These are phyloP conservation scores for Striga asiatica DNA, from an alignment of 257 asterid genomes.

Conservation along the genomic window DNA sequence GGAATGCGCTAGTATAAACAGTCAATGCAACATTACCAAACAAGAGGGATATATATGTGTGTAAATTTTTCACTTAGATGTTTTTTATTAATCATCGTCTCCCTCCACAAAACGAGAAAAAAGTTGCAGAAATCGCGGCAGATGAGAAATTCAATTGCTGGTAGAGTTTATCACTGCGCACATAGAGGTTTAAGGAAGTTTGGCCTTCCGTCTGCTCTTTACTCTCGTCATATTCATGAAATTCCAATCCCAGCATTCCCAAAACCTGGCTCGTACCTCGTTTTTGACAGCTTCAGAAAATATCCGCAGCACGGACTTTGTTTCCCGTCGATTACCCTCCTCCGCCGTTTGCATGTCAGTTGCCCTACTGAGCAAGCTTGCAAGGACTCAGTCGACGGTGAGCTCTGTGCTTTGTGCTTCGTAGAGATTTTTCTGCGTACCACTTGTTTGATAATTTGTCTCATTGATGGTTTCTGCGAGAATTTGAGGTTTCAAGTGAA, in stretches of 20 bases:
- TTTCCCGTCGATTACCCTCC: constrained; percentile 15
- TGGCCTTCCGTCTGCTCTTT: constrained; percentile 8
- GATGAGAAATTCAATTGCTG: constrained; percentile 22
- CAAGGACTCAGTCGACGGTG: constrained; percentile 17
- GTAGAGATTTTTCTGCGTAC: constrained; percentile 11
- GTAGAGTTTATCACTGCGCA: constrained; percentile 10
- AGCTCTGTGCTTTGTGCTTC: background rate
- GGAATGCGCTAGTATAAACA: no score
- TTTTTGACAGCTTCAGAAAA: constrained; percentile 2
- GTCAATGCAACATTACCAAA: no score
- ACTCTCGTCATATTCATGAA: constrained; percentile 15
- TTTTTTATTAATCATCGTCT: no score
- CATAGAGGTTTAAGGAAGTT: constrained; percentile 8
- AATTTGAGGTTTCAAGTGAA: constrained; percentile 5
- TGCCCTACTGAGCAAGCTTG: constrained; percentile 14
- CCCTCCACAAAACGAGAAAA: background rate
- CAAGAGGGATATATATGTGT: no score
- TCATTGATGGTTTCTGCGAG: no score
- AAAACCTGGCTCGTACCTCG: constrained; percentile 5
- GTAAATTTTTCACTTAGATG: no score
- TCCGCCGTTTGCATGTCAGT: constrained; percentile 25
- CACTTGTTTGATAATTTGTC: constrained; percentile 39
- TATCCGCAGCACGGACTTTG: constrained; percentile 19
- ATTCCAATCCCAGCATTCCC: constrained; percentile 14
- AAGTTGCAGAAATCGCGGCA: background rate